Evolutionary conservation across 306 rosid genomes (phyloP), one percentile per base, ranked within the genome.

Genomic region (Quercus rubra): DNA sequence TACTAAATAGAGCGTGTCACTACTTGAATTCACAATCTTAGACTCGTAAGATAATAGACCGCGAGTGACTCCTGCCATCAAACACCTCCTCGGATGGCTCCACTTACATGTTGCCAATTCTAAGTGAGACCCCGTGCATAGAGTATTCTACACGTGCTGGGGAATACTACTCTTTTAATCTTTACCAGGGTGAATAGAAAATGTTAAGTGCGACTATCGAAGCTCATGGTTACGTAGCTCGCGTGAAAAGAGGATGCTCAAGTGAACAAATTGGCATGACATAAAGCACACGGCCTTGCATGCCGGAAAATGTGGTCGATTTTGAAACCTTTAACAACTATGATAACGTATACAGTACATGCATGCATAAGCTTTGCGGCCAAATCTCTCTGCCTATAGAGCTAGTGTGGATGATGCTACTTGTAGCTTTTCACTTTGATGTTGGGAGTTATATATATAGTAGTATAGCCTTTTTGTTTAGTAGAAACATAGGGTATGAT

Each of bases 341-440:
- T 77, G 81, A 77, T 41, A 49, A 58, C 25, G 84, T 70, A 78
- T 41, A 82, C 59, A 43, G 78, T 41, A 80, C 55, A 43, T 68
- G 63, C 25, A 14, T 80, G 30, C 61, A 25, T 56, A 6, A 49
- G 54, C 17, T 49, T 49, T 12, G 17, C 54, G 70, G 27, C 62
- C 62, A 74, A 54, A 18, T 35, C 56, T 81, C 78, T 76, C 75
- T 75, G 61, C 67, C 71, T 55, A 3, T 30, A 41, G 12, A 8
- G 70, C 78, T n/a, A 38, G 82, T 80, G 19, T 75, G 33, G 56
- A 75, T 51, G 74, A 73, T 84, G 74, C 64, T 76, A 73, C 79
- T 74, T 77, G 85, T 70, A 55, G 10, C 78, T 82, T 51, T 78
- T 80, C 74, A 77, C 78, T 33, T 41, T 52, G 20, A 25, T 69